Evolutionary conservation across 306 rosid genomes (phyloP), one percentile per base, ranked within the genome.

Genomic region (Dalbergia oliveri): DNA sequence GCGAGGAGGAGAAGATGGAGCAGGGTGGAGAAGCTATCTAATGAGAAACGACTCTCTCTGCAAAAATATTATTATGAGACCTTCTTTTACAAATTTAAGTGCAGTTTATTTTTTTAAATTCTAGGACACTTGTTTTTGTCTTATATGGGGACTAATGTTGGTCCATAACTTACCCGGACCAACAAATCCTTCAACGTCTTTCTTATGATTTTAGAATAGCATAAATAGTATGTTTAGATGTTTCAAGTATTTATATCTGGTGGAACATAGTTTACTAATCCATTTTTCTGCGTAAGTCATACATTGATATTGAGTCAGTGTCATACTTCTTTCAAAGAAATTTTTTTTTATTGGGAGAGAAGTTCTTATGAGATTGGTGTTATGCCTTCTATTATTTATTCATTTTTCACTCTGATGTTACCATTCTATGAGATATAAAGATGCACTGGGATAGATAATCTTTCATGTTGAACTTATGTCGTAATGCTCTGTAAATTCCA

Each of bases 141-240:
- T 26, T 26, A 26, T 1, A 26, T 26, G 31, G 31, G 31, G 31
- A 26, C 31, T 2, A 26, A 26, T 2, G 3, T 26, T 26, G 31
- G 31, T 26, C 31, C 31, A 26, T 26, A 26, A 26, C 31, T 26
- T 26, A 26, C 31, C 31, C 31, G 3, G 31, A 26, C 31, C 31
- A 26, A 26, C 31, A 26, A 26, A 26, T 26, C 31, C 31, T 26
- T 26, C 31, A 26, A 1, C 31, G 1, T 26, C 31, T 26, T 75
- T 62, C 69, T 66, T 77, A 26, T 35, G 56, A 34, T 64, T 66
- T 65, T 35, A 49, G 65, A 11, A 70, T 21, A 76, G 64, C 53
- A 35, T 4, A 65, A 33, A 51, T 51, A 47, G 54, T 21, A 10
- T 53, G 43, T 9, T 21, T 54, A 13, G 74, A 77, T 65, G 44